Percentiles rank a stretch among this genome's conserved stretches.
These are phyloP conservation scores for Ustilago cynodontis DNA, from an alignment of 1,284 basidiomycete genomes.

Conservation along the genomic window DNA sequence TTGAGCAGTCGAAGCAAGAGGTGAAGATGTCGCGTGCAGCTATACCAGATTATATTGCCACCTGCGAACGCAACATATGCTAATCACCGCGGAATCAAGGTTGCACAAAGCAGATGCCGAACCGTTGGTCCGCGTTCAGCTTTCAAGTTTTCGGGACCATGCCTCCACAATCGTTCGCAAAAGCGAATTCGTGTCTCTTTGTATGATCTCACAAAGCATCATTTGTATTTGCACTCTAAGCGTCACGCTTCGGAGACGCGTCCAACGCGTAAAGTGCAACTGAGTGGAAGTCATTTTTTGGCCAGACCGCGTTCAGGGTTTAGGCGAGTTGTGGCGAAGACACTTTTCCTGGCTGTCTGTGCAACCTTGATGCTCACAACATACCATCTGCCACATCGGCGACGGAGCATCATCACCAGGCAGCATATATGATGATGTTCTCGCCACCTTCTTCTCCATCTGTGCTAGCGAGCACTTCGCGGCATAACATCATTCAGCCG, in stretches of 20 bases:
- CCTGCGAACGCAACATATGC: slow-evolving; percentile 3
- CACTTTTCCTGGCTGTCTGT: neutral
- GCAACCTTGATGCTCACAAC: neutral
- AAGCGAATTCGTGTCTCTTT: neutral
- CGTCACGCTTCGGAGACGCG: slow-evolving; percentile 20
- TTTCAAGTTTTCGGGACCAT: neutral
- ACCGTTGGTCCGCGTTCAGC: slow-evolving; percentile 14
- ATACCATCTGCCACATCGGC: neutral
- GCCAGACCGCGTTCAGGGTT: neutral
- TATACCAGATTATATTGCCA: neutral
- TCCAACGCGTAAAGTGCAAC: slow-evolving; percentile 39
- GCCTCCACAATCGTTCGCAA: slow-evolving; percentile 19
- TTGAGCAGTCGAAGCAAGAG: neutral
- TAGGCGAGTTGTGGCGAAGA: slow-evolving; percentile 3
- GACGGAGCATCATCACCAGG: neutral
- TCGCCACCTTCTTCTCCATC: slow-evolving; percentile 45
- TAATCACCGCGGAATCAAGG: slow-evolving; percentile 18
- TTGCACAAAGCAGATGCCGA: slow-evolving; percentile 9
- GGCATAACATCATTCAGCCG: slow-evolving; percentile 43
- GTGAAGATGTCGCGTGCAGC: slow-evolving; percentile 27
- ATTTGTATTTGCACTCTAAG: neutral
- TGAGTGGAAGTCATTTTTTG: neutral
- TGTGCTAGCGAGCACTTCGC: slow-evolving; percentile 47
- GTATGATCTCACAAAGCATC: slow-evolving; percentile 15
- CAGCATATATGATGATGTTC: slow-evolving; percentile 17